Conservation (phyloP, 306 rosid genomes). For the Lupinus albus region DNA sequence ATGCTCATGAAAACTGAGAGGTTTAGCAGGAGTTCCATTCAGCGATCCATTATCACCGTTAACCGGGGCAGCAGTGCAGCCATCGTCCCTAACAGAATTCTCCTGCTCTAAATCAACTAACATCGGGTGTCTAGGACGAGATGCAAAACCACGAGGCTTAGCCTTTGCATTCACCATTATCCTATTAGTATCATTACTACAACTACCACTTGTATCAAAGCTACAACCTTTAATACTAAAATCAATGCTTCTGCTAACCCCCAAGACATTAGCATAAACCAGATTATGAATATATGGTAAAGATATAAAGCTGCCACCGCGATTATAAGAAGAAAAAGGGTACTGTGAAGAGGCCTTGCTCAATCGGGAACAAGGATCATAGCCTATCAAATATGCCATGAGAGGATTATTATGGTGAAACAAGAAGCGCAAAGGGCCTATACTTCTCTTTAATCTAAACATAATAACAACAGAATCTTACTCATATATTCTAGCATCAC, state of each 20-base stretch:
- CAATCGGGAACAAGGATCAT: conserved; percentile 45
- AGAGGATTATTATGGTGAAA: conserved; percentile 29
- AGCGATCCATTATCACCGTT: conserved; percentile 28
- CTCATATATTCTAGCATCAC: conserved; percentile 39
- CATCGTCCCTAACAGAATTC: conserved; percentile 33
- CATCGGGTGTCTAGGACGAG: conserved; percentile 34
- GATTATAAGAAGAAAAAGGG: conserved; percentile 30
- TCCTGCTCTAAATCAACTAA: conserved; percentile 45
- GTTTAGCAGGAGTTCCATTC: not conserved
- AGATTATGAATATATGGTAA: conserved; percentile 39
- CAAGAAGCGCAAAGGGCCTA: conserved; percentile 41
- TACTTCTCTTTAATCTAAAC: conserved; percentile 48
- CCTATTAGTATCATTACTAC: not conserved
- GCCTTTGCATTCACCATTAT: conserved; percentile 51
- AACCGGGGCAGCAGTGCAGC: conserved; percentile 18
- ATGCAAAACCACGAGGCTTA: conserved; percentile 47
- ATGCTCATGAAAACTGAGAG: too few relatives aligned
- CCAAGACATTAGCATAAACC: conserved; percentile 39
- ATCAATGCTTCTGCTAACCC: conserved; percentile 35
- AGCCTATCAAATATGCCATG: conserved; percentile 50
- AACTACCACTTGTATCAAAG: conserved; percentile 35
- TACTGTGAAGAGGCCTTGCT: conserved; percentile 24
- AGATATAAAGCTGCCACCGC: conserved; percentile 18
- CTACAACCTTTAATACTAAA: conserved; percentile 49
- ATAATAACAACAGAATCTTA: conserved; percentile 47